Evolutionary conservation across 768 basidiomycete species (phyloP), one percentile per base, ranked within the genome.

Genomic region (Imleria badia): DNA sequence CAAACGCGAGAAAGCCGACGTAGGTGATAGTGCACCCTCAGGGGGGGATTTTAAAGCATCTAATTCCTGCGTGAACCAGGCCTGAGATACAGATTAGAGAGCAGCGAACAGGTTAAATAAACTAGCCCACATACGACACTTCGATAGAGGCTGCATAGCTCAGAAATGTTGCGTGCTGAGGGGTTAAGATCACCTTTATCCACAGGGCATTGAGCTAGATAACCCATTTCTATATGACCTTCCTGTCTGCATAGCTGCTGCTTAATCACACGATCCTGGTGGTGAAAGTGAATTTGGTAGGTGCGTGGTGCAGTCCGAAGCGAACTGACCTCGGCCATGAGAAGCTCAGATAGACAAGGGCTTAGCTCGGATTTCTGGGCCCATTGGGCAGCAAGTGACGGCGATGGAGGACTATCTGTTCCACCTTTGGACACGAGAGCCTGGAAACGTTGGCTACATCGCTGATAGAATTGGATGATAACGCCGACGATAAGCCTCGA

Each of bases 391-490:
- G 85, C 78, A 44, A 86, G 66, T n/a, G 81, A 75, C 22, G 89
- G 60, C 44, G 75, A 71, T 29, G 56, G 48, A 48, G 81, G 67
- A 54, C 82, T 82, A 34, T 70, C 69, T 15, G 64, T 39, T 17
- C 72, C 75, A n/a, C 59, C 60, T 33, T 66, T 63, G 4, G 82
- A 76, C 13, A 89, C 86, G 33, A 91, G 74, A 65, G 83, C 81
- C 58, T 93, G 88, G 68, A 92, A 97, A 36, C 86, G 81, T 64
- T 94, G 88, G 60, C 91, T 93, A 61, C 94, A 98, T 26, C 89
- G 84, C 66, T 97, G 93, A 64, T 98, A 97, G 67, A 96, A 97
- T 69, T 97, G 94, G 38, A 96, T 93, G 53, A 98, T 89, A 50
- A 98, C 89, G 15, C 89, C 87, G 31, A 98, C 81, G 53, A 98